Conservation (phyloP, 2,329 filamentous ascomycete species). For the Nemania serpens region DNA sequence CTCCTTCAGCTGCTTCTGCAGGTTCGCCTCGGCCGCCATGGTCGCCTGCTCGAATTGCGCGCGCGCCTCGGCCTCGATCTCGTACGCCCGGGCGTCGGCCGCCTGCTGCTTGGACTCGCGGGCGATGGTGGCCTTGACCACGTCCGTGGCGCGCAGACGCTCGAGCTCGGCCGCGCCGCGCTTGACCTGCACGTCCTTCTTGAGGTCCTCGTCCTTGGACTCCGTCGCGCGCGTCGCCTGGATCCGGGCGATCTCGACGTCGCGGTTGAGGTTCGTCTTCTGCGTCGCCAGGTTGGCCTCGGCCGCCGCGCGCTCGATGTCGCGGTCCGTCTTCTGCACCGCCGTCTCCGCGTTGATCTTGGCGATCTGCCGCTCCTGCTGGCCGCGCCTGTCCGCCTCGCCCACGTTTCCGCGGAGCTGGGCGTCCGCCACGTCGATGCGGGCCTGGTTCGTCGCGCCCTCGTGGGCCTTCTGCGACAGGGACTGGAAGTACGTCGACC, state of each 20-base stretch:
- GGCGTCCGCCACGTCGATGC: constrained; percentile 67
- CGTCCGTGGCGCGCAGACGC: constrained; percentile 74
- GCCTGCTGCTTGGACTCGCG: constrained; percentile 71
- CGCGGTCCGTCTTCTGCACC: constrained; percentile 81
- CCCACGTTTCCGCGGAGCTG: constrained; percentile 72
- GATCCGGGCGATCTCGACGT: constrained; percentile 77
- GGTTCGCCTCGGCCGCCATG: constrained; percentile 59
- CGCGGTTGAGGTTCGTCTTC: constrained; percentile 72
- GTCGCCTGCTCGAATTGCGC: constrained; percentile 52
- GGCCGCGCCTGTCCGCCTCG: constrained; percentile 76
- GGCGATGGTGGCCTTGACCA: constrained; percentile 75
- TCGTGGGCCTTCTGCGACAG: constrained; percentile 84
- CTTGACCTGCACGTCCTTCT: constrained; percentile 76
- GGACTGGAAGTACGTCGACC: constrained; percentile 82
- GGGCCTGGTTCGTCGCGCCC: constrained; percentile 79
- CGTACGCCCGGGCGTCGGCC: constrained; percentile 68
- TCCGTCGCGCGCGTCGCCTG: constrained; percentile 74
- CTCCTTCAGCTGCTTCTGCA: constrained; percentile 68
- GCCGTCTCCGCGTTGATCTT: constrained; percentile 80
- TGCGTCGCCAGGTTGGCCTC: constrained; percentile 76
- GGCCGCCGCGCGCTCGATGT: constrained; percentile 78
- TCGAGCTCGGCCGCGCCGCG: constrained; percentile 81
- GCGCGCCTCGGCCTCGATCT: constrained; percentile 65
- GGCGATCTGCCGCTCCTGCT: constrained; percentile 83
- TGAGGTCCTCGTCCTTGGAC: constrained; percentile 77